Percentiles rank a stretch among this genome's conserved stretches.
These are phyloP conservation scores for Penicillium sp. DNA, from an alignment of 2,329 filamentous ascomycete genomes.

Conservation along the genomic window DNA sequence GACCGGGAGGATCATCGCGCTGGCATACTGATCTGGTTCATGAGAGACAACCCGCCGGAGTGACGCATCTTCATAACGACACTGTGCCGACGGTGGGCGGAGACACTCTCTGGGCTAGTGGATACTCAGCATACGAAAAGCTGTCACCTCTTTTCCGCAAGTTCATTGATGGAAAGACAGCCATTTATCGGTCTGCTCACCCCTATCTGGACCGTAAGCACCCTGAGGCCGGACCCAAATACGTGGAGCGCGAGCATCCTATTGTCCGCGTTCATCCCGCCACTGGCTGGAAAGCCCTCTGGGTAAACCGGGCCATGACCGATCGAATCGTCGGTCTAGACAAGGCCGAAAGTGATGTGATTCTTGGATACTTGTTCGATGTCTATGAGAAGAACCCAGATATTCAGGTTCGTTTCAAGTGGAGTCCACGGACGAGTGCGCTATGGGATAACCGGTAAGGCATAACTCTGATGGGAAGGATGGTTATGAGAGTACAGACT, in stretches of 20 bases:
- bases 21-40: slow-evolving; percentile 71
- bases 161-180: slow-evolving; percentile 63
- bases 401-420: slow-evolving; percentile 67
- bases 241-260: slow-evolving; percentile 64
- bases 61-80: slow-evolving; percentile 67
- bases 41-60: slow-evolving; percentile 64
- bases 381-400: slow-evolving; percentile 67
- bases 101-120: slow-evolving; percentile 68
- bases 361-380: slow-evolving; percentile 62
- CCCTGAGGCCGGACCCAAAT: slow-evolving; percentile 58
- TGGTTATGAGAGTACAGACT: neutral
- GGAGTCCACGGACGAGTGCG: slow-evolving; percentile 63
- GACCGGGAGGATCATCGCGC: slow-evolving; percentile 61
- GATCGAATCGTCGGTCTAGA: slow-evolving; percentile 65
- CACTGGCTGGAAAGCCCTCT: slow-evolving; percentile 70
- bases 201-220: slow-evolving; percentile 62
- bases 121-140: slow-evolving; percentile 69
- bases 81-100: slow-evolving; percentile 61
- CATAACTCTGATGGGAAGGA: neutral
- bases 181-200: slow-evolving; percentile 63
- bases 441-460: slow-evolving; percentile 65
- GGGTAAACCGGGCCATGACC: slow-evolving; percentile 67
- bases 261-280: slow-evolving; percentile 67
- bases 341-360: slow-evolving; percentile 62
- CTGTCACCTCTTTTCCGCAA: slow-evolving; percentile 65